These are phyloP conservation scores for Nemophila menziesii DNA, from an alignment of 257 asterid species.

Conservation along the genomic window DNA sequence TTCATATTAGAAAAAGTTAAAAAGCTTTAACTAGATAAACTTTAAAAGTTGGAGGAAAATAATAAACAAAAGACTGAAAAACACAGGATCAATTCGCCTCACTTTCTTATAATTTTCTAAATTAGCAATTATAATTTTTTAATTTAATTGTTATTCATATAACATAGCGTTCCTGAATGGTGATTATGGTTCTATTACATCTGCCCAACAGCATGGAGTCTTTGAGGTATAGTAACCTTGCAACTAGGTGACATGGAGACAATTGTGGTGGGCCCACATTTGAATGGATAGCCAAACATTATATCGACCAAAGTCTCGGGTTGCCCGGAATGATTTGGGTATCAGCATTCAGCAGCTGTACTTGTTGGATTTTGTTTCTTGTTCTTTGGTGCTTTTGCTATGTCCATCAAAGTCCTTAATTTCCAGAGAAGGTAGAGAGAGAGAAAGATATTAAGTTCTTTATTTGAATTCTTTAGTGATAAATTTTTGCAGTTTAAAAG, in stretches of 20 bases:
- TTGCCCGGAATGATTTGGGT: slow-evolving; percentile 44
- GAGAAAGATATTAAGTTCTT: too few relatives aligned
- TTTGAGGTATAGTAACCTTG: slow-evolving; percentile 67
- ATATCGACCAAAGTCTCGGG: slow-evolving; percentile 35
- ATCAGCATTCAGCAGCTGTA: slow-evolving; percentile 27
- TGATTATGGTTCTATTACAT: slow-evolving; percentile 91
- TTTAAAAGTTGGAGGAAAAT: too few relatives aligned
- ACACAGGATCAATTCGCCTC: too few relatives aligned
- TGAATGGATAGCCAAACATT: slow-evolving; percentile 57
- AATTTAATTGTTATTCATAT: too few relatives aligned
- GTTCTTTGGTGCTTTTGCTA: slow-evolving; percentile 47
- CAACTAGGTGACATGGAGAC: slow-evolving; percentile 76
- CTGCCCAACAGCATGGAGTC: slow-evolving; percentile 67
- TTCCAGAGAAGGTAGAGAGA: slow-evolving; percentile 44
- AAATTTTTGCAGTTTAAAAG: too few relatives aligned
- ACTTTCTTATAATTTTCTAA: too few relatives aligned
- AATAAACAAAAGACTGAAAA: too few relatives aligned
- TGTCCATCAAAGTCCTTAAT: slow-evolving; percentile 56
- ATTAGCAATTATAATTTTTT: too few relatives aligned
- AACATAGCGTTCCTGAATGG: slow-evolving; percentile 74
- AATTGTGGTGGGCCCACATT: slow-evolving; percentile 35
- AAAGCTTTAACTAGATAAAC: too few relatives aligned
- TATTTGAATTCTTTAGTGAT: too few relatives aligned
- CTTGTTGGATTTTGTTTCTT: slow-evolving; percentile 38
- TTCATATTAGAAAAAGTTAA: too few relatives aligned